A percentile compares a stretch with the other conserved stretches of the same genome.
These are phyloP conservation scores for Candida coquimbonensis DNA, from an alignment of 805 yeast genomes.

Conservation along the genomic window DNA sequence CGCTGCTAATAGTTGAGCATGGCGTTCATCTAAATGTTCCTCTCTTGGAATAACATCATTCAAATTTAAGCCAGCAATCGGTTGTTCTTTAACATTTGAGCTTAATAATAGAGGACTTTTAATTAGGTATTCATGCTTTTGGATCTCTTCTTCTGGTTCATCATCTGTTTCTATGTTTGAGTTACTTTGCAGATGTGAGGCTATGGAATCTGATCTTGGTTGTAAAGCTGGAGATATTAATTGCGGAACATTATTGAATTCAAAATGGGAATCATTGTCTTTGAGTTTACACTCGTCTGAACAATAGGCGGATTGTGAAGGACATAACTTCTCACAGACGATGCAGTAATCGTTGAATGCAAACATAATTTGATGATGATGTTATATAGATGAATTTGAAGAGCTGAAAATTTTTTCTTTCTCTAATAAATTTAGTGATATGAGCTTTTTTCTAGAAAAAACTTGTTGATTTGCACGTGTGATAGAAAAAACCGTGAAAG, in stretches of 20 bases:
- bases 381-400: too few relatives aligned
- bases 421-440: too few relatives aligned
- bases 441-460: too few relatives aligned
- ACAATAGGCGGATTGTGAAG: slow-evolving; percentile 38
- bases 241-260: slow-evolving; percentile 22
- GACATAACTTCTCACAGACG: slow-evolving; percentile 48
- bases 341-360: slow-evolving; percentile 50
- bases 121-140: slow-evolving; percentile 21
- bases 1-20: slow-evolving; percentile 19
- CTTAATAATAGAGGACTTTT: slow-evolving; percentile 22
- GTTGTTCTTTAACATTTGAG: slow-evolving; percentile 19
- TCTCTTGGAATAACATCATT: slow-evolving; percentile 19
- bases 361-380: slow-evolving; percentile 13
- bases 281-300: slow-evolving; percentile 34
- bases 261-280: slow-evolving; percentile 23
- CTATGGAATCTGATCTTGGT: slow-evolving; percentile 21
- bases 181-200: slow-evolving; percentile 2
- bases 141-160: slow-evolving; percentile 6
- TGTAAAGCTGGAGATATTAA: slow-evolving; percentile 24
- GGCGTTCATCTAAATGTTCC: slow-evolving; percentile 11
- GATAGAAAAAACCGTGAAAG: too few relatives aligned
- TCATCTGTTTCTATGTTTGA: slow-evolving; percentile 8
- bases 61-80: slow-evolving; percentile 21
- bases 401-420: too few relatives aligned
- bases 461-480: too few relatives aligned